Base-by-base conservation (phyloP, 371 early-diverging fungal species). In the Rhizopus stolonifer region DNA sequence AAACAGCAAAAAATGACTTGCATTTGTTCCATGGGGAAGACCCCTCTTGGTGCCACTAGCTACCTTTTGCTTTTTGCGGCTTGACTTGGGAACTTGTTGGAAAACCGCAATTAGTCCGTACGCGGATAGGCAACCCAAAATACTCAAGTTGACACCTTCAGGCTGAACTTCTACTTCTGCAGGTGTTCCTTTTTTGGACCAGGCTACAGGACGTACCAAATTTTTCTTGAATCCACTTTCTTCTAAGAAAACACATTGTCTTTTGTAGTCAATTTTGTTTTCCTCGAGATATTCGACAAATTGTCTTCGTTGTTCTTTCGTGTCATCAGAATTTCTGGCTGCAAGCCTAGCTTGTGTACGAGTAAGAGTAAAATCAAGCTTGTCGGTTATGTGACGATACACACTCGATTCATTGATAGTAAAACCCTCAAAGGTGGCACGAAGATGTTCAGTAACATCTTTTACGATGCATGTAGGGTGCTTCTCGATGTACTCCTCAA, bases 1-100 rank as follows among this genome's bases (percentile, higher is more conserved):
- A 40, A 29, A 29, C 10, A 29, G 31, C 10, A 29, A n/a, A n/a
- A 29, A 29, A 10, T 29, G 31, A 7, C 19, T 4, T 3, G 31
- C 26, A 13, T 7, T 17, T 7, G 3, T 39, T 8, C 40, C 17
- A n/a, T n/a, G n/a, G n/a, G n/a, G n/a, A n/a, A n/a, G 40, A 13
- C 8, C 51, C 38, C 58, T 51, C 51, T 51, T 57, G 19, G 29
- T 36, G 50, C 38, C 58, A n/a, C n/a, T n/a, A 46, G 51, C 38
- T 31, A 46, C 26, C 46, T 18, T 38, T 38, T 38, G 14, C 18
- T 38, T 38, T 38, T 38, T 38, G 14, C 10, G 31, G 31, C 31
- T 10, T 29, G 49, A 36, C 15, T 49, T 53, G 43, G 46, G 53
- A 53, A 44, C 46, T 26, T 54, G 38, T 25, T 46, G 54, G 34